A percentile compares a stretch with the other conserved stretches of the same genome.
Evolutionary conservation across 805 yeast species (phyloP).

Genomic region (Ogataea sp.): DNA sequence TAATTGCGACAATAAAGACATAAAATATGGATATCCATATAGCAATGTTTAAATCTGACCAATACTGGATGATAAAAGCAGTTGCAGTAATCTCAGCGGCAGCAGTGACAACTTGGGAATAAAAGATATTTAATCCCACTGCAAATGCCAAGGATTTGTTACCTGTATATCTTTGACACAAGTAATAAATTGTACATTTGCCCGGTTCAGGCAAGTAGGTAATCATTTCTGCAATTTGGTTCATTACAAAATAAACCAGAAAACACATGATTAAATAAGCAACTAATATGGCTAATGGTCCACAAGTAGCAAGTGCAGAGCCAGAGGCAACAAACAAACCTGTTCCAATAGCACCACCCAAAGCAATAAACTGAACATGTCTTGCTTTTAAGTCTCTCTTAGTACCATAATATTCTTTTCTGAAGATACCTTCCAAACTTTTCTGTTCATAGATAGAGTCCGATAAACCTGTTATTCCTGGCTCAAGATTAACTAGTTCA

Average conservation of each 20-base stretch:
- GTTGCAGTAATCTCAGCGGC: conserved; percentile 62
- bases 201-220: conserved; percentile 54
- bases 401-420: conserved; percentile 15
- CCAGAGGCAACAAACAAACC: conserved; percentile 46
- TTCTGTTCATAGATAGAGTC: not conserved
- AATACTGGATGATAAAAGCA: conserved; percentile 51
- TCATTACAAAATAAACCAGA: conserved; percentile 34
- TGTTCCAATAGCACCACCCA: conserved; percentile 69
- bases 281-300: conserved; percentile 40
- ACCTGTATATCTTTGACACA: conserved; percentile 21
- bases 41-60: conserved; percentile 55
- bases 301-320: conserved; percentile 25
- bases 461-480: no score
- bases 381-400: conserved; percentile 38
- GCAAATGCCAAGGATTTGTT: conserved; percentile 56
- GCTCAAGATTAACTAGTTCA: no score
- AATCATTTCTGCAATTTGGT: conserved; percentile 60
- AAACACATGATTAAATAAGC: conserved; percentile 58
- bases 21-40: conserved; percentile 55
- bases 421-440: not conserved
- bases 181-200: conserved; percentile 55
- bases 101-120: conserved; percentile 42
- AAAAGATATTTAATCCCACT: conserved; percentile 39
- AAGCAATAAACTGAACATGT: conserved; percentile 57
- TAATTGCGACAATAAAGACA: conserved; percentile 36